Percentiles rank a stretch among this genome's conserved stretches.
Evolutionary conservation across 2,329 filamentous ascomycete species (phyloP).

Genomic region (Chalaropsis thielavioides): DNA sequence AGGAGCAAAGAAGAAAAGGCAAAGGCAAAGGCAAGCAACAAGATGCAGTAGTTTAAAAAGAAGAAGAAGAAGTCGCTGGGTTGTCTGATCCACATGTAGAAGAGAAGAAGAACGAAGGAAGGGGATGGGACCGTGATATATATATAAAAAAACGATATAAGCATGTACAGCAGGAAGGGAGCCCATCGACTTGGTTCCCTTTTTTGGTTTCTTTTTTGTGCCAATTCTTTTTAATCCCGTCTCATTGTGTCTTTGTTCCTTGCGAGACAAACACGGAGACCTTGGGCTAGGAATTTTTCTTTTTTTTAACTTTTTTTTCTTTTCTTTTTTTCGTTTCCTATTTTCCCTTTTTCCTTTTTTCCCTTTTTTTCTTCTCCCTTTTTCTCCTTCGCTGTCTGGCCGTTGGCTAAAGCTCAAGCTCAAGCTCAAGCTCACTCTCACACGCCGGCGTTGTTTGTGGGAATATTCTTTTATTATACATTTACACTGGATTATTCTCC

Average conservation of each 20-base stretch:
- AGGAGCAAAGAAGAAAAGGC: neutral
- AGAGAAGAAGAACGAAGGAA: neutral
- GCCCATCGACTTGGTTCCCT: neutral
- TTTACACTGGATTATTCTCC: neutral
- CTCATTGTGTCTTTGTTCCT: conserved; percentile 5
- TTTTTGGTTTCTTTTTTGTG: neutral
- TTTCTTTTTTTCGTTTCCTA: neutral
- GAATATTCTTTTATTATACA: neutral
- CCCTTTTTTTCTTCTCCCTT: neutral
- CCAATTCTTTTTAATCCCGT: neutral
- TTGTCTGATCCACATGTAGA: conserved; percentile 1
- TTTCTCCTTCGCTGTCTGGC: neutral
- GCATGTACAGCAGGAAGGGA: neutral
- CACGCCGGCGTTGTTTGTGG: neutral
- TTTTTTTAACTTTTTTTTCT: neutral
- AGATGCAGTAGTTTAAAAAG: too few species aligned
- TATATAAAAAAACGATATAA: conserved; percentile 7
- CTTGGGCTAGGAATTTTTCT: neutral
- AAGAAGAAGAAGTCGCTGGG: neutral
- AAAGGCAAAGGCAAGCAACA: neutral
- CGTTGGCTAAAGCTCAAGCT: neutral
- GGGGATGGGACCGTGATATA: neutral
- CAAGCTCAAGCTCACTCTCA: neutral
- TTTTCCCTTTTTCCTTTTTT: neutral
- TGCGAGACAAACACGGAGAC: conserved; percentile 2